Conservation (phyloP, 1,139 yeast genomes). For the Pichia sp. region DNA sequence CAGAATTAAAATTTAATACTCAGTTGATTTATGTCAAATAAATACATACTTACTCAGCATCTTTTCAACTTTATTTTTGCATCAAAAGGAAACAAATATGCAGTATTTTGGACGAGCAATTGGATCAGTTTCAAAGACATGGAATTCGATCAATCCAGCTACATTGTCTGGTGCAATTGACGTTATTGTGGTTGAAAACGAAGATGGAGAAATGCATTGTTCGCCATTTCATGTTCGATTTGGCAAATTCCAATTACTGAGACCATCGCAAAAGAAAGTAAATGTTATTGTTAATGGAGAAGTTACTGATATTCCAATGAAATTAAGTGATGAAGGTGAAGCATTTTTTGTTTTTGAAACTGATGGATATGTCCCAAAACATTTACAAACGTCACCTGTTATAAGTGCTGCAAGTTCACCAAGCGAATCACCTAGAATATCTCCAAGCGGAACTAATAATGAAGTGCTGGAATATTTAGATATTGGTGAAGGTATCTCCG, state of each 20-base stretch:
- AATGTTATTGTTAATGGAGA: slow-evolving; percentile 81
- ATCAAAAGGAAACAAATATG: slow-evolving; percentile 38
- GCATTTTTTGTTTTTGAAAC: slow-evolving; percentile 97
- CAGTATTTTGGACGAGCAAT: slow-evolving; percentile 96
- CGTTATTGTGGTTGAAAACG: slow-evolving; percentile 92
- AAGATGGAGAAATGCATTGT: slow-evolving; percentile 75
- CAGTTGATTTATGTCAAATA: too few relatives aligned
- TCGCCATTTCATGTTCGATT: slow-evolving; percentile 96
- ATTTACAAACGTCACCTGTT: slow-evolving; percentile 87
- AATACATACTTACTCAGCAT: too few relatives aligned
- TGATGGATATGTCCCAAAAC: slow-evolving; percentile 60
- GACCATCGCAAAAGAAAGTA: slow-evolving; percentile 96
- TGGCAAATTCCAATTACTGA: slow-evolving; percentile 84
- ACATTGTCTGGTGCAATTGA: slow-evolving; percentile 97
- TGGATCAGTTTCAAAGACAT: slow-evolving; percentile 89
- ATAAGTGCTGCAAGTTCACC: slow-evolving; percentile 75
- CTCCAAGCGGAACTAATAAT: slow-evolving; percentile 16
- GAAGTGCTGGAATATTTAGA: slow-evolving; percentile 49
- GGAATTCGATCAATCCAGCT: slow-evolving; percentile 96
- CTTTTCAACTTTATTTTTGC: too few relatives aligned
- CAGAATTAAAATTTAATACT: too few relatives aligned
- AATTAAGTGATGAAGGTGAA: slow-evolving; percentile 95
- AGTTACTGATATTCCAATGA: slow-evolving; percentile 85
- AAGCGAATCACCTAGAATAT: slow-evolving; percentile 45
- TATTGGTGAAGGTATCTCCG: slow-evolving; percentile 27